These are phyloP conservation scores for Athelia psychrophila DNA, from an alignment of 1,284 basidiomycete species.

Conservation along the genomic window DNA sequence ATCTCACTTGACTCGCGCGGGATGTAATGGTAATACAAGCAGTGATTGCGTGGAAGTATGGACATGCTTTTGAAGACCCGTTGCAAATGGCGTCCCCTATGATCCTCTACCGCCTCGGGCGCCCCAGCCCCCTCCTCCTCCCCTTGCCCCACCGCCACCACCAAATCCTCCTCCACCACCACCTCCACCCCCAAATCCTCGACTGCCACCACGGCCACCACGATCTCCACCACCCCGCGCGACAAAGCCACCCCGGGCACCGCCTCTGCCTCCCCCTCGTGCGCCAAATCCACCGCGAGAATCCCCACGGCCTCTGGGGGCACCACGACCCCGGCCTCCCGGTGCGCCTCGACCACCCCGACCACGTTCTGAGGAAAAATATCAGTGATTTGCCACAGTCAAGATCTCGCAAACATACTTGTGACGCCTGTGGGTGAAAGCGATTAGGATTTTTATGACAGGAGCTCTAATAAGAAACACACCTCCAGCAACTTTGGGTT, in stretches of 20 bases:
- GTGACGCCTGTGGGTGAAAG: constrained; percentile 37
- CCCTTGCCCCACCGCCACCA: constrained; percentile 28
- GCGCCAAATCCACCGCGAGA: constrained; percentile 35
- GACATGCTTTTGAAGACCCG: background rate
- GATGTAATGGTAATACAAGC: background rate
- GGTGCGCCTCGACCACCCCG: constrained; percentile 41
- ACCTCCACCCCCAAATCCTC: constrained; percentile 35
- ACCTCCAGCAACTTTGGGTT: constrained; percentile 86
- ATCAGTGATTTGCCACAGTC: constrained; percentile 5
- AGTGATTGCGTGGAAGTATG: constrained; percentile 6
- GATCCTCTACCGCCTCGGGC: constrained; percentile 42
- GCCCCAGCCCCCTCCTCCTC: constrained; percentile 29
- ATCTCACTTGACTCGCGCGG: too few species aligned
- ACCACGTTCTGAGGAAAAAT: constrained; percentile 49
- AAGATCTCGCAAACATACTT: constrained; percentile 35
- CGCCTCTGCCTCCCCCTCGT: constrained; percentile 31
- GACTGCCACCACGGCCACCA: constrained; percentile 28
- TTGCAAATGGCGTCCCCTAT: constrained; percentile 19
- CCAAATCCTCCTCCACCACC: constrained; percentile 28
- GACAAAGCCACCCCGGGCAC: constrained; percentile 36
- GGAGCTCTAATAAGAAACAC: constrained; percentile 21
- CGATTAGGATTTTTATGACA: constrained; percentile 1
- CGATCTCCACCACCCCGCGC: constrained; percentile 34
- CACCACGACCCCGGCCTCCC: constrained; percentile 34
- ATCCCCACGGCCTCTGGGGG: constrained; percentile 38